Conservation (phyloP, 2,329 filamentous ascomycete species). For the Ilyonectria destructans region DNA sequence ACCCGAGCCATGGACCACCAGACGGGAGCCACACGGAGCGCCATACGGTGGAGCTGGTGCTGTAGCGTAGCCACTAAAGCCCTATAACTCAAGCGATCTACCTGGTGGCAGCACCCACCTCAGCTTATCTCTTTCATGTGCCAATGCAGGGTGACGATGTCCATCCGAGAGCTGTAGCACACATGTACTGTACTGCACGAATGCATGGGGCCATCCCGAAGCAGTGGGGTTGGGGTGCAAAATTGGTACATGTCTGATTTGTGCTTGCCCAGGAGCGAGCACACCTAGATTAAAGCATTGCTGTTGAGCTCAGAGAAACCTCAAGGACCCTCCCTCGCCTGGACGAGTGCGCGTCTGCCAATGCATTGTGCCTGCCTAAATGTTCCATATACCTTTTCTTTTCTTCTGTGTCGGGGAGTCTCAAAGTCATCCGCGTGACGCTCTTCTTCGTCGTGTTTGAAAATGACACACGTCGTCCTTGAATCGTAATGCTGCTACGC, state of each 20-base stretch:
- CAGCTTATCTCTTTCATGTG: slow-evolving; percentile 6
- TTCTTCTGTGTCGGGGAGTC: background rate
- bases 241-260: too few species aligned
- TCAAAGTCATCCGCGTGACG: background rate
- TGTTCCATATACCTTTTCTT: background rate
- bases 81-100: slow-evolving; percentile 6
- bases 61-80: slow-evolving; percentile 16
- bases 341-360: background rate
- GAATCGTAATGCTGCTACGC: slow-evolving; percentile 21
- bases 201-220: background rate
- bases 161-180: background rate
- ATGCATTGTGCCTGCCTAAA: background rate
- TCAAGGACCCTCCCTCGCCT: too few species aligned
- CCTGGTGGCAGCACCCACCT: background rate
- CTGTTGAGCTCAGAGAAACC: too few species aligned
- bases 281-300: too few species aligned
- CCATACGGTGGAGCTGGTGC: slow-evolving; percentile 12
- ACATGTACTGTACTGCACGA: background rate
- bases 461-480: background rate
- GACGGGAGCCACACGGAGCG: slow-evolving; percentile 24
- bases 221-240: background rate
- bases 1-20: slow-evolving; percentile 4
- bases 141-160: slow-evolving; percentile 1
- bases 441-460: background rate
- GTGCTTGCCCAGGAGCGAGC: too few species aligned